These are phyloP conservation scores for Scedosporium boydii DNA, from an alignment of 2,329 filamentous ascomycete genomes.

Conservation along the genomic window DNA sequence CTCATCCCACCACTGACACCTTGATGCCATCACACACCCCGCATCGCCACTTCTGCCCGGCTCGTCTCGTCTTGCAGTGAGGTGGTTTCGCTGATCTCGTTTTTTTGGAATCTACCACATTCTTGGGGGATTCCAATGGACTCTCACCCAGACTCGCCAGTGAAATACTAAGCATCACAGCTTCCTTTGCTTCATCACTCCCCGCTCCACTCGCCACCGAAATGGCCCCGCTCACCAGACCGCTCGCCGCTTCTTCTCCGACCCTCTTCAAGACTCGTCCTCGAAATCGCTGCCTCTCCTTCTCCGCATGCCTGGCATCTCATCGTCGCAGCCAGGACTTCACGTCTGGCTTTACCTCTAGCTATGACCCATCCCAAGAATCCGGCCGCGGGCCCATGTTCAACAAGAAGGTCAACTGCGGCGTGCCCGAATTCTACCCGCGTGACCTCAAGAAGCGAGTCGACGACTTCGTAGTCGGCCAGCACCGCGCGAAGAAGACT, in stretches of 20 bases:
- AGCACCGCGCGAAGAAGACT: slow-evolving; percentile 89
- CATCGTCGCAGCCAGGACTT: slow-evolving; percentile 37
- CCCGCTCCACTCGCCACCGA: neutral
- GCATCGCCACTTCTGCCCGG: neutral
- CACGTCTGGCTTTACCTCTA: slow-evolving; percentile 48
- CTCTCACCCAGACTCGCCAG: neutral
- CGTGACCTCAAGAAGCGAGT: slow-evolving; percentile 76
- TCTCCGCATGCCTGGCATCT: slow-evolving; percentile 11
- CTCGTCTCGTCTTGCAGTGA: neutral
- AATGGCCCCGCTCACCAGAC: slow-evolving; percentile 7
- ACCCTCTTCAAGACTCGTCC: neutral
- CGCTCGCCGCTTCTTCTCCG: slow-evolving; percentile 1
- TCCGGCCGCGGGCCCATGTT: slow-evolving; percentile 51
- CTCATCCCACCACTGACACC: neutral
- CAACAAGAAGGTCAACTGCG: slow-evolving; percentile 40
- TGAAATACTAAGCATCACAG: neutral
- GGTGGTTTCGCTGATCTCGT: neutral
- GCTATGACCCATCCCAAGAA: slow-evolving; percentile 46
- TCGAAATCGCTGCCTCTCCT: slow-evolving; percentile 16
- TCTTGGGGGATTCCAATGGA: neutral
- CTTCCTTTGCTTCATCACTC: neutral
- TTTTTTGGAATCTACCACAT: neutral
- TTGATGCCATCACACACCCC: neutral
- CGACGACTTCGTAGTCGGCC: slow-evolving; percentile 92
- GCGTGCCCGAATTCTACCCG: slow-evolving; percentile 55